A percentile compares a stretch with the other conserved stretches of the same genome.
Conservation (phyloP, 208 protist genomes). For the Vickermania ingenoplastis region DNA sequence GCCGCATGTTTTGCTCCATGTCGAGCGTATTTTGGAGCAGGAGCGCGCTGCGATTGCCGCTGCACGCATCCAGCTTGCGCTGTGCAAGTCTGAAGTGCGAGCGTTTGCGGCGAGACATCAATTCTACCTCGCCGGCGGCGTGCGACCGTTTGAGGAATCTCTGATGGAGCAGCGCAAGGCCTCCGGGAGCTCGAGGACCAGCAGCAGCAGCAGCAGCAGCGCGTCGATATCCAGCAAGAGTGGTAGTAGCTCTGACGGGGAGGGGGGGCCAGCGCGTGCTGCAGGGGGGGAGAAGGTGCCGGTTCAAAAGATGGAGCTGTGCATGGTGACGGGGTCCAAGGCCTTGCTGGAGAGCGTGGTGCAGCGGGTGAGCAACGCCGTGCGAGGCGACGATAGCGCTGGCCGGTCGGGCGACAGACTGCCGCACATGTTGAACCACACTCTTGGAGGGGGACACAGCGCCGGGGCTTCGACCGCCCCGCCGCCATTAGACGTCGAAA, state of each 20-base stretch:
- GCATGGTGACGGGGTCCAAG: not conserved
- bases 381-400: not conserved
- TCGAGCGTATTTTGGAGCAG: conserved; percentile 10
- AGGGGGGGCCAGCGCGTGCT: not conserved
- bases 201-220: too few species aligned
- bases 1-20: conserved; percentile 20
- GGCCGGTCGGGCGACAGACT: too few species aligned
- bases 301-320: not conserved
- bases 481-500: not conserved
- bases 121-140: conserved; percentile 32
- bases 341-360: not conserved
- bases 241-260: not conserved
- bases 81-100: conserved; percentile 76
- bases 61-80: conserved; percentile 31
- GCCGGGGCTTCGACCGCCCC: not conserved
- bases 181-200: not conserved
- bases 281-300: not conserved
- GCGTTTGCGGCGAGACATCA: conserved; percentile 62
- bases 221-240: too few species aligned
- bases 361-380: not conserved
- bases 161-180: not conserved
- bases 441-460: not conserved
- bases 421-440: too few species aligned
- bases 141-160: conserved; percentile 41
- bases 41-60: conserved; percentile 13